Conservation (phyloP, 75 land plant genomes). For the Pinus taeda region DNA sequence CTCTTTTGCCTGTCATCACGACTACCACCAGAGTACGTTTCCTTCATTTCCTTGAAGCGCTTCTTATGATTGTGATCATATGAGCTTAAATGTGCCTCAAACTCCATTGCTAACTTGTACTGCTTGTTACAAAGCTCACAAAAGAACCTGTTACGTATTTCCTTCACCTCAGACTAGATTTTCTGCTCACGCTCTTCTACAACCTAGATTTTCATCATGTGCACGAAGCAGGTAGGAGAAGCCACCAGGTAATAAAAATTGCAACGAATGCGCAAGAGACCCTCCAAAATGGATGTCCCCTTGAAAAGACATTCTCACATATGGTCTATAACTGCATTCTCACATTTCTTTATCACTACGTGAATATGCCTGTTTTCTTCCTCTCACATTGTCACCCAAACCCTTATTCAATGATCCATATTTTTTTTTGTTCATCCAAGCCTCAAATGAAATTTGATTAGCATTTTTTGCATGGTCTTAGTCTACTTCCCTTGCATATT, state of each 20-base stretch:
- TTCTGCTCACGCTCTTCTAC: constrained; percentile 98
- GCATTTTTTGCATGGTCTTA: constrained; percentile 22
- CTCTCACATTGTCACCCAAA: constrained; percentile 10
- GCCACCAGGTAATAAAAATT: constrained; percentile 81
- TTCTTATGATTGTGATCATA: constrained; percentile 99
- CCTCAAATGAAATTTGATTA: constrained; percentile 55
- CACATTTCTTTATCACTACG: background rate
- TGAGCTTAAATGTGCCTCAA: constrained; percentile 96
- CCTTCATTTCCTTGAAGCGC: constrained; percentile 99
- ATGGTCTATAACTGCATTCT: constrained; percentile 79
- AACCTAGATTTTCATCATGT: constrained; percentile 90
- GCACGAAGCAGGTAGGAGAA: constrained; percentile 94
- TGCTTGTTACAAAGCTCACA: constrained; percentile 99
- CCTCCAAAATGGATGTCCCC: constrained; percentile 64
- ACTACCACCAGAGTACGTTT: constrained; percentile 76
- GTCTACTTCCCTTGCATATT: constrained; percentile 8
- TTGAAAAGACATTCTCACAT: constrained; percentile 74
- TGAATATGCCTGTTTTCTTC: constrained; percentile 9
- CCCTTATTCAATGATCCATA: constrained; percentile 28
- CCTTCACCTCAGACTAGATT: constrained; percentile 97
- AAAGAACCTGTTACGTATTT: constrained; percentile 90
- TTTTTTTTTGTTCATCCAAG: constrained; percentile 58
- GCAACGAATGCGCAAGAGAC: constrained; percentile 76
- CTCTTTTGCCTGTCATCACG: constrained; percentile 91
- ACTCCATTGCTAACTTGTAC: constrained; percentile 97